A percentile compares a stretch with the other conserved stretches of the same genome.
These are phyloP conservation scores for Eucalyptus melliodora DNA, from an alignment of 345 rosid genomes.

Conservation along the genomic window DNA sequence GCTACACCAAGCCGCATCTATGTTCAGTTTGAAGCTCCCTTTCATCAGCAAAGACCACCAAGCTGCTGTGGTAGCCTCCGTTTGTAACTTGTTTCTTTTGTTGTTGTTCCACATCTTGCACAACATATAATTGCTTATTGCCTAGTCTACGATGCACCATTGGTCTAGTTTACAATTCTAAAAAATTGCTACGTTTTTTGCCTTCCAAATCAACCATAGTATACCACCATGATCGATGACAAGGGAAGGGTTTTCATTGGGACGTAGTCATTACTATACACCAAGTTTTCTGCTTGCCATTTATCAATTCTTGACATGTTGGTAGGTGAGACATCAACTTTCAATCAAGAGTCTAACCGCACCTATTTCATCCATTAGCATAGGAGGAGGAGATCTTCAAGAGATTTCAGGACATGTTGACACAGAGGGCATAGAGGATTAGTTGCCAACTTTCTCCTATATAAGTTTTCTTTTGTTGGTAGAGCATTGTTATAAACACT, in stretches of 20 bases:
- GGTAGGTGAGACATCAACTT: background rate
- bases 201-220: background rate
- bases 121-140: background rate
- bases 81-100: background rate
- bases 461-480: too few species aligned
- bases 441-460: background rate
- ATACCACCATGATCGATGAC: background rate
- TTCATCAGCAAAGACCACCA: background rate
- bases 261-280: too few species aligned
- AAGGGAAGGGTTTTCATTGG: background rate
- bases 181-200: too few species aligned
- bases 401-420: background rate
- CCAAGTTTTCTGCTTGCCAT: background rate
- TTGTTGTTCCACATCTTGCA: background rate
- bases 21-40: background rate
- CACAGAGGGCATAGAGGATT: background rate
- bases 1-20: background rate
- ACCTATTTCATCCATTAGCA: background rate
- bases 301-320: background rate
- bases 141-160: background rate
- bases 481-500: too few species aligned
- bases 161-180: too few species aligned
- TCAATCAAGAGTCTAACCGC: accelerated
- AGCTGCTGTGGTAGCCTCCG: accelerated
- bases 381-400: background rate